phyloP scores from a whole-genome alignment of 1,284 basidiomycete genomes.

The Pseudozyma sp. region DNA sequence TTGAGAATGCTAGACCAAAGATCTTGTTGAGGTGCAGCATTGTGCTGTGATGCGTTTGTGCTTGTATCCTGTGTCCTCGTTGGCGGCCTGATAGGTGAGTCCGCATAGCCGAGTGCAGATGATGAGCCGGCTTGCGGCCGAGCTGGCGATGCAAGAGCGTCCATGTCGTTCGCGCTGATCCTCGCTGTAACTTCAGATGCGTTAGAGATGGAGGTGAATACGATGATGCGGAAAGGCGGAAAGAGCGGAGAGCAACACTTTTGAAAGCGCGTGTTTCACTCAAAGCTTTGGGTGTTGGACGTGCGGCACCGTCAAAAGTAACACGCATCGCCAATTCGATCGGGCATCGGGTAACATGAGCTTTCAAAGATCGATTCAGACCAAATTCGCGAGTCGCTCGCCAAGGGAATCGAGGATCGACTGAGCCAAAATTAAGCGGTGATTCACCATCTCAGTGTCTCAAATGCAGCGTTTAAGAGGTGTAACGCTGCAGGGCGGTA shows the following conservation, averaged over 20 bases:
- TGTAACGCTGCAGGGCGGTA: neutral
- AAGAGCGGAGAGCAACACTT: neutral
- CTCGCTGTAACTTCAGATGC: neutral
- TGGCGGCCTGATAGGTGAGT: constrained; percentile 19
- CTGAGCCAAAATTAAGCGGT: neutral
- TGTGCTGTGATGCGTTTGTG: constrained; percentile 6
- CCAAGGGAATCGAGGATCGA: too few relatives aligned
- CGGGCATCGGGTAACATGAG: too few relatives aligned
- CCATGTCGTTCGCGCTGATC: constrained; percentile 1
- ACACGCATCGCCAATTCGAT: too few relatives aligned
- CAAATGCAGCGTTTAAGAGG: too few relatives aligned
- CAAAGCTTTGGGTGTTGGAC: too few relatives aligned
- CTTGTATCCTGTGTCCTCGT: constrained; percentile 1
- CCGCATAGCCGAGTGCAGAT: constrained; percentile 10
- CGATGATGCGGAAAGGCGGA: neutral
- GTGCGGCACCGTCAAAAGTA: too few relatives aligned
- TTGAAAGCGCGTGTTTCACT: too few relatives aligned
- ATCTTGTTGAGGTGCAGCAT: constrained; percentile 70
- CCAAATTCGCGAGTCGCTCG: too few relatives aligned
- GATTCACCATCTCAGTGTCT: neutral
- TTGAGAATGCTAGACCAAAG: constrained; percentile 91
- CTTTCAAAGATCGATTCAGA: too few relatives aligned
- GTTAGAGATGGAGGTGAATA: neutral
- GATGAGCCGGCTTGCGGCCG: constrained; percentile 13
- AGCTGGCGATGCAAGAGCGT: constrained; percentile 15